Evolutionary conservation across 257 asterid genomes (phyloP).

Genomic region (Nicotiana otophora): DNA sequence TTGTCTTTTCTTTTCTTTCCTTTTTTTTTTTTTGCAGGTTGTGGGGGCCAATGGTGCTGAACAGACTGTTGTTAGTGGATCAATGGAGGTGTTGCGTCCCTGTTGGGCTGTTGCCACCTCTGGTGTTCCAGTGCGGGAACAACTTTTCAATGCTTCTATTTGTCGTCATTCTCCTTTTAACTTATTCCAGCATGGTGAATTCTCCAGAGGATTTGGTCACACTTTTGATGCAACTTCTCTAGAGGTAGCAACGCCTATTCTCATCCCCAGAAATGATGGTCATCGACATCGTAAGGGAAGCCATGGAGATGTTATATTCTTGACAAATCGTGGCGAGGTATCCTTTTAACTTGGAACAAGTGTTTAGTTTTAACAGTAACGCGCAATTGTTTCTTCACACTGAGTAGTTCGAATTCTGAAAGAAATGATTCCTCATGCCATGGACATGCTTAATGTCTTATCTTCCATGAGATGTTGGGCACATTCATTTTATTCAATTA

Average conservation of each 20-base stretch:
- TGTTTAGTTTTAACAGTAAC: background rate
- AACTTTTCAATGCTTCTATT: slow-evolving; percentile 92
- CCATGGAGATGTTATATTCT: slow-evolving; percentile 88
- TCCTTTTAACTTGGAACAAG: slow-evolving; percentile 1
- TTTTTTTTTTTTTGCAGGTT: slow-evolving; percentile 38
- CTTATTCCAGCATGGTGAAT: slow-evolving; percentile 79
- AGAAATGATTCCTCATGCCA: background rate
- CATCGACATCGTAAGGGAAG: slow-evolving; percentile 87
- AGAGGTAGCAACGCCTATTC: slow-evolving; percentile 93
- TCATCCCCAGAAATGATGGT: slow-evolving; percentile 78
- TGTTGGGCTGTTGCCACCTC: slow-evolving; percentile 99
- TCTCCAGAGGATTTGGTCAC: slow-evolving; percentile 62
- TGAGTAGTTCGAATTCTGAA: background rate
- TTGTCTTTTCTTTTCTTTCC: background rate
- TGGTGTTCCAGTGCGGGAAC: slow-evolving; percentile 94
- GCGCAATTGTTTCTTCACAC: background rate
- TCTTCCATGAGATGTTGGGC: background rate
- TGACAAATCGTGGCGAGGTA: slow-evolving; percentile 98
- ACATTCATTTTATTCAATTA: background rate
- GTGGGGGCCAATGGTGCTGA: slow-evolving; percentile 98
- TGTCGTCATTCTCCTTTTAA: slow-evolving; percentile 90
- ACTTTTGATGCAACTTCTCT: slow-evolving; percentile 52
- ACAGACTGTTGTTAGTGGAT: slow-evolving; percentile 89
- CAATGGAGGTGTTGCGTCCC: slow-evolving; percentile 90
- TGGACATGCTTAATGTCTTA: background rate